A percentile compares a stretch with the other conserved stretches of the same genome.
Conservation (phyloP, 768 basidiomycete species). For the Boletus rex-veris region DNA sequence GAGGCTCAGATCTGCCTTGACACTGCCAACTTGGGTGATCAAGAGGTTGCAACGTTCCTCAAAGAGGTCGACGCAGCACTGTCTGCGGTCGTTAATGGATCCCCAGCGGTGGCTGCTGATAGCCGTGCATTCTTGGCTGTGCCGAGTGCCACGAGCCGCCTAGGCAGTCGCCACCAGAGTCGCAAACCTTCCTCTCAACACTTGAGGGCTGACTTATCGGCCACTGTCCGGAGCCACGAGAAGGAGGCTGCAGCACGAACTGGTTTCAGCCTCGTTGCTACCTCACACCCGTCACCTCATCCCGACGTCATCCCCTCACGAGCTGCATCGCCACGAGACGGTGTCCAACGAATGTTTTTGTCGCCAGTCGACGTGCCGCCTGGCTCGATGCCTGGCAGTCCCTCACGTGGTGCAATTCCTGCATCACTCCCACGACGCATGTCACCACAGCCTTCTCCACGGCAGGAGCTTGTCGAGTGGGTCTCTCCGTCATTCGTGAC, state of each 20-base stretch:
- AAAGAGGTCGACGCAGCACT: conserved; percentile 31
- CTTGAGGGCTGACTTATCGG: conserved; percentile 28
- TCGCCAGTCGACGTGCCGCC: conserved; percentile 14
- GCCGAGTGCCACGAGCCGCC: conserved; percentile 23
- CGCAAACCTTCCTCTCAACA: conserved; percentile 31
- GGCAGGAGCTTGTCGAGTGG: conserved; percentile 25
- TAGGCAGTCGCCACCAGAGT: conserved; percentile 27
- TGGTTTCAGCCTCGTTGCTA: conserved; percentile 32
- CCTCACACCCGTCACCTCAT: conserved; percentile 20
- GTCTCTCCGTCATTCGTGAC: conserved; percentile 16
- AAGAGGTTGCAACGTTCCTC: conserved; percentile 31
- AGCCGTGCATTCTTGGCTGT: conserved; percentile 31
- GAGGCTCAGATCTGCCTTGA: conserved; percentile 31
- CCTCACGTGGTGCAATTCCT: conserved; percentile 12
- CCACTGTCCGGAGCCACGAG: conserved; percentile 26
- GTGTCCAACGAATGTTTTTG: conserved; percentile 18
- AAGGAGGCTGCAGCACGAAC: conserved; percentile 24
- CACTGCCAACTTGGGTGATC: conserved; percentile 29
- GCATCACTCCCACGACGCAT: conserved; percentile 19
- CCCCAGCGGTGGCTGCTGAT: conserved; percentile 29
- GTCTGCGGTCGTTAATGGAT: conserved; percentile 23
- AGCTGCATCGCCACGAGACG: conserved; percentile 19
- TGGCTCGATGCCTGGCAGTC: conserved; percentile 15
- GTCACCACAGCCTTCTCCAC: conserved; percentile 31
- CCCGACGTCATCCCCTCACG: conserved; percentile 27